These are phyloP conservation scores for Aspergillus oerlinghausenensis DNA, from an alignment of 2,329 filamentous ascomycete species.

Conservation along the genomic window DNA sequence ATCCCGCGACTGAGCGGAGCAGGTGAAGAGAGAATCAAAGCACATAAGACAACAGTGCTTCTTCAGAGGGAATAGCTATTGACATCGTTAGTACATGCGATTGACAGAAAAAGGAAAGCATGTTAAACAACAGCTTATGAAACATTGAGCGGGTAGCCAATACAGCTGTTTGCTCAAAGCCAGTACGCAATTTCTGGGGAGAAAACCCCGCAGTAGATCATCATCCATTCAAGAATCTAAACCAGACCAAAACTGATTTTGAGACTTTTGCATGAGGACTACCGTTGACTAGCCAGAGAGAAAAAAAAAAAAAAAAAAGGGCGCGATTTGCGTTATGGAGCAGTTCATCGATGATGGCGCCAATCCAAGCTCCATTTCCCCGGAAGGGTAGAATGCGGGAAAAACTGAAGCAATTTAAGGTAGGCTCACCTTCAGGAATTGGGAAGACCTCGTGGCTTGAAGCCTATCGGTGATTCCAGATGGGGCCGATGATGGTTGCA, in stretches of 20 bases:
- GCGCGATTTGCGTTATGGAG: neutral
- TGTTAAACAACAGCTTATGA: neutral
- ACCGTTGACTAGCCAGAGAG: neutral
- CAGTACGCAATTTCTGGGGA: neutral
- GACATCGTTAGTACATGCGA: neutral
- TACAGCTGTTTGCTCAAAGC: neutral
- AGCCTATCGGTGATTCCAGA: neutral
- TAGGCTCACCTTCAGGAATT: neutral
- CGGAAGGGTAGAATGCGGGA: too few relatives aligned
- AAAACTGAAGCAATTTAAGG: neutral
- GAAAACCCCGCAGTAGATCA: neutral
- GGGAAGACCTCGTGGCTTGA: neutral
- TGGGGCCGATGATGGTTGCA: neutral
- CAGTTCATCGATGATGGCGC: neutral
- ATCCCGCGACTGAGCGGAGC: neutral
- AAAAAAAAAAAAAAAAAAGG: neutral
- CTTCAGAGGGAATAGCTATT: neutral
- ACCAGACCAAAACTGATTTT: neutral
- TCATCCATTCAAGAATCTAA: neutral
- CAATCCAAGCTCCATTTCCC: neutral
- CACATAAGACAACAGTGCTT: neutral
- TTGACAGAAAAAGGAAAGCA: neutral
- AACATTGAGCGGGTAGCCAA: neutral
- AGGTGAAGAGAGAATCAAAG: neutral
- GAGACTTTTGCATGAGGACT: neutral